These are phyloP conservation scores for Polytolypa hystricis DNA, from an alignment of 2,329 filamentous ascomycete species.

Conservation along the genomic window DNA sequence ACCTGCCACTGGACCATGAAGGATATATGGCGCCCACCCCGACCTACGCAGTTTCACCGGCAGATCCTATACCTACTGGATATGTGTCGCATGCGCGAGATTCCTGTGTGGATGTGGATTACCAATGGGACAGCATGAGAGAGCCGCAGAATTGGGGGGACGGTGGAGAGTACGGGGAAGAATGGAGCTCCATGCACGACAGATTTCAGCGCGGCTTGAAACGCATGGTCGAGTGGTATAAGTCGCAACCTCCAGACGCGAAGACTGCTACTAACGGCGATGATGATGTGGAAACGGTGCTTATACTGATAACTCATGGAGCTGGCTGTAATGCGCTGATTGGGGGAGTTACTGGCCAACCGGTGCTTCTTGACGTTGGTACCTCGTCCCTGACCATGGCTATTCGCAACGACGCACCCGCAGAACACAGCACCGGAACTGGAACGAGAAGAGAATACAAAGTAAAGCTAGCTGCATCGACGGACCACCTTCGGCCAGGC, in stretches of 20 bases:
- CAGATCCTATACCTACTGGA: constrained; percentile 72
- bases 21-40: constrained; percentile 68
- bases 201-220: constrained; percentile 72
- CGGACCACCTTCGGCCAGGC: constrained; percentile 48
- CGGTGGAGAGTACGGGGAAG: constrained; percentile 79
- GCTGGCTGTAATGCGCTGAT: constrained; percentile 94
- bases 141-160: constrained; percentile 70
- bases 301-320: constrained; percentile 85
- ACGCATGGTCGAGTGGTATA: constrained; percentile 75
- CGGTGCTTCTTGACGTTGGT: constrained; percentile 78
- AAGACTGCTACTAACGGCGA: constrained; percentile 36
- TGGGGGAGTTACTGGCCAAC: constrained; percentile 80
- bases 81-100: constrained; percentile 87
- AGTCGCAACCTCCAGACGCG: constrained; percentile 31
- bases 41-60: constrained; percentile 68
- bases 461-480: constrained; percentile 48
- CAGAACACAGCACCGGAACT: constrained; percentile 4
- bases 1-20: constrained; percentile 18
- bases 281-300: constrained; percentile 60
- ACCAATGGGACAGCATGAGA: constrained; percentile 89
- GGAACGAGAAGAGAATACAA: constrained; percentile 40
- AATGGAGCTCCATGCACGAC: constrained; percentile 93
- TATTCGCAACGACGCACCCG: constrained; percentile 40
- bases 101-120: constrained; percentile 76
- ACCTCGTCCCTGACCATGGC: constrained; percentile 90